Evolutionary conservation across 768 basidiomycete species (phyloP), one percentile per base, ranked within the genome.

Genomic region (Agaricus bisporus): DNA sequence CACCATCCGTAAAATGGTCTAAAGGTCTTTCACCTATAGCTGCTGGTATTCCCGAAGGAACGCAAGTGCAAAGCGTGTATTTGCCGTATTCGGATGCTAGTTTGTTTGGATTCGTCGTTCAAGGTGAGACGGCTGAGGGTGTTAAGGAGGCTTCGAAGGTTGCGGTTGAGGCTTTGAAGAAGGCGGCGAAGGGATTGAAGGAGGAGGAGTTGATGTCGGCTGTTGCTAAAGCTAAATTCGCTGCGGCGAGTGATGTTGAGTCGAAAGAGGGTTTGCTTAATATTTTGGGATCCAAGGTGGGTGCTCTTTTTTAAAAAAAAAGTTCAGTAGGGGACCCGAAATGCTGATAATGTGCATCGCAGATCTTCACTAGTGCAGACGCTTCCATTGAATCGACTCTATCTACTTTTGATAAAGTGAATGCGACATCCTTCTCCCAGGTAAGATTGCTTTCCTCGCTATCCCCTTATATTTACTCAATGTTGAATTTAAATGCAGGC

Each of bases 31-130:
- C 91, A 2, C 81, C 89, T 10, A 72, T 95, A 57, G 72, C 87
- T 9, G 69, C 80, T 49, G 70, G 72, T 48, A 65, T 86, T 18
- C 83, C 84, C n/a, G 63, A 66, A 53, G 78, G 80, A 41, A 74
- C 86, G 1, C 78, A 78, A 22, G 88, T 88, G 51, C 78, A 86
- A 66, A 69, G 86, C 10, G 82, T 97, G 49, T 81, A 90, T 64
- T 75, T 94, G 11, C 85, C 88, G 12, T 98, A 98, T 73, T 91
- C 93, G 14, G 95, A 98, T 65, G 95, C 93, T 3, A 76, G 87
- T 6, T 77, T 99, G 48, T 83, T 95, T 56, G 94, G 94, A 55
- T 70, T 97, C 53, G 69, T 91, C 49, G 73, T 98, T 35, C 83
- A 89, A 64, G 91, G 83, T 5, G 66, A 74, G 36, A 86, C 84